A percentile compares a stretch with the other conserved stretches of the same genome.
phyloP scores from a whole-genome alignment of 441 rosid species.

The Aleurites moluccanus region DNA sequence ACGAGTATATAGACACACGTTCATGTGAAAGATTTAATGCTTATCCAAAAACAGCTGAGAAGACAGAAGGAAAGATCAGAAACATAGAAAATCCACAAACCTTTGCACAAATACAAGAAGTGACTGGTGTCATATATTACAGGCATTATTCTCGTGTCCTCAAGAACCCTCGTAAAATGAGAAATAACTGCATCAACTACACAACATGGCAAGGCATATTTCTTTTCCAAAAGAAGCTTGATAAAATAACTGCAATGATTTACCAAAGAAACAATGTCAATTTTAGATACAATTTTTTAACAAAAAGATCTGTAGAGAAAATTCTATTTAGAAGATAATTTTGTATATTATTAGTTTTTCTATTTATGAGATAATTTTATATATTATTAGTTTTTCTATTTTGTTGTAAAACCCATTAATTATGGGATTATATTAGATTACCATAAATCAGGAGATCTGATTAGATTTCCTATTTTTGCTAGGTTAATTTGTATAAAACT shows the following conservation, averaged over 20 bases:
- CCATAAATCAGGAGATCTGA: too few relatives aligned
- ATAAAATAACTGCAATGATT: conserved; percentile 68
- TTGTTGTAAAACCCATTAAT: too few relatives aligned
- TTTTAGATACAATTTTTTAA: neutral
- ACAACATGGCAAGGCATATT: conserved; percentile 77
- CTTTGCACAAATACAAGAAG: conserved; percentile 87
- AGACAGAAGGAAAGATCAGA: conserved; percentile 3
- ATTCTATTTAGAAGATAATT: too few relatives aligned
- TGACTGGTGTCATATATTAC: conserved; percentile 94
- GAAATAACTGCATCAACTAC: conserved; percentile 75
- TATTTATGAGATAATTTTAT: too few relatives aligned
- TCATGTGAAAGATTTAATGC: neutral
- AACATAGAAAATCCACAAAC: conserved; percentile 35
- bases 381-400: too few relatives aligned
- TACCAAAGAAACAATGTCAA: conserved; percentile 5
- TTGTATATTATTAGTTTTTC: too few relatives aligned
- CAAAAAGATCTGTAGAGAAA: neutral
- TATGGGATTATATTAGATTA: too few relatives aligned
- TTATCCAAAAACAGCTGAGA: neutral
- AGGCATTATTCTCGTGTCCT: conserved; percentile 80
- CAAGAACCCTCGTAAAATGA: conserved; percentile 73
- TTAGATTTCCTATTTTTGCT: too few relatives aligned
- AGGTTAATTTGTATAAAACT: too few relatives aligned
- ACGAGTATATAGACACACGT: neutral
- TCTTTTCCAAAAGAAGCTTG: conserved; percentile 86